phyloP scores from a whole-genome alignment of 1,139 yeast species.

The Suhomyces anneliseae region DNA sequence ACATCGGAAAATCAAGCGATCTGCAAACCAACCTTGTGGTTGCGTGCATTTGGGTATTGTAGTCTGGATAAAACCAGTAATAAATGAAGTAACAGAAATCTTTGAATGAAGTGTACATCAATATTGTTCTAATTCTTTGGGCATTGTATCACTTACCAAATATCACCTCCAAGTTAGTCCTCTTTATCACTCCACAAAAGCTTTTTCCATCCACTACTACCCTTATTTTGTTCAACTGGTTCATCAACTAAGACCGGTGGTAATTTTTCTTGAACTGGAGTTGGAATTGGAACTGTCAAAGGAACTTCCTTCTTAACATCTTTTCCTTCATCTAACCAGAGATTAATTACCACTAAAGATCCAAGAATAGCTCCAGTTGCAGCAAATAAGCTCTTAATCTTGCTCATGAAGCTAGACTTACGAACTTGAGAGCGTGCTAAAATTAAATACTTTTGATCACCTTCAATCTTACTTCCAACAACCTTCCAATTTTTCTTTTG shows the following conservation, averaged over 20 bases:
- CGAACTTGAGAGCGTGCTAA: conserved; percentile 27
- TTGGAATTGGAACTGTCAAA: too few species aligned
- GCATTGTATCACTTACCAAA: too few species aligned
- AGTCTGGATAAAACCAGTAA: too few species aligned
- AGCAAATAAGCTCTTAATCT: conserved; percentile 32
- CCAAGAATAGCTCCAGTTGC: conserved; percentile 35
- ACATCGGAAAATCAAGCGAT: background rate
- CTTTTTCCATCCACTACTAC: background rate
- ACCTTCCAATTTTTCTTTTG: conserved; percentile 46
- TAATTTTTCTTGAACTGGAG: background rate
- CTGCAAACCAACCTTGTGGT: background rate
- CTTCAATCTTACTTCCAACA: conserved; percentile 38
- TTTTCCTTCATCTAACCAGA: conserved; percentile 15
- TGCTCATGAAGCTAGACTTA: conserved; percentile 13
- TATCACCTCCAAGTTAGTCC: background rate
- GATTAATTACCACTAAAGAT: conserved; percentile 30
- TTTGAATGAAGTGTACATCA: too few species aligned
- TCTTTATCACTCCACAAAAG: conserved; percentile 2
- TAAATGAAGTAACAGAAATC: too few species aligned
- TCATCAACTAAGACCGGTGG: background rate
- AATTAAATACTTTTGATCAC: conserved; percentile 30
- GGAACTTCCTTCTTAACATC: background rate
- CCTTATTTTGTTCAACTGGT: background rate
- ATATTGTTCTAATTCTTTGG: too few species aligned
- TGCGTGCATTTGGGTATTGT: too few species aligned